Evolutionary conservation across 345 rosid species (phyloP).

Genomic region (Gynandropsis gynandra): DNA sequence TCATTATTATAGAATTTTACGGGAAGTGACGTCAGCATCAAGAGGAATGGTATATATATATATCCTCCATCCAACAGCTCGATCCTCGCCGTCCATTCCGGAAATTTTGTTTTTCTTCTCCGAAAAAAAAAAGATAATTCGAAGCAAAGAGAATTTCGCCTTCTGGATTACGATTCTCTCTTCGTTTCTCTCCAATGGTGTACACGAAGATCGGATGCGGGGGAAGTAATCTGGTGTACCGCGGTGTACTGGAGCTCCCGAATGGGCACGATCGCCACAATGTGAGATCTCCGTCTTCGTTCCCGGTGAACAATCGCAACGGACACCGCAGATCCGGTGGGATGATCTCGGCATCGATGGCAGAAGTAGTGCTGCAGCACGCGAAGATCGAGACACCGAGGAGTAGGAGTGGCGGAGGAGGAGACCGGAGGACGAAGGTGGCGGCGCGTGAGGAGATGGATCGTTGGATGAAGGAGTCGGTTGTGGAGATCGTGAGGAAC

Average conservation of each 20-base stretch:
- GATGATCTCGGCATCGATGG: slow-evolving; percentile 22
- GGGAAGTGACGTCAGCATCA: slow-evolving; percentile 17
- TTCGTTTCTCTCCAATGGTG: background rate
- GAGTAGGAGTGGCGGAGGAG: slow-evolving; percentile 8
- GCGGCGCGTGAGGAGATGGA: slow-evolving; percentile 25
- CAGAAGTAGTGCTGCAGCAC: slow-evolving; percentile 8
- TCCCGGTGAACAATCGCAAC: slow-evolving; percentile 10
- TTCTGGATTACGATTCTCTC: too few species aligned
- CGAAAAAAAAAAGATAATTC: background rate
- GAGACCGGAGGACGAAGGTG: slow-evolving; percentile 18
- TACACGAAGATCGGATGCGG: slow-evolving; percentile 24
- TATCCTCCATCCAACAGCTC: slow-evolving; percentile 19
- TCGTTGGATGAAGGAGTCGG: slow-evolving; percentile 29
- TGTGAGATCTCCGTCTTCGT: slow-evolving; percentile 13
- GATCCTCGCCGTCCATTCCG: slow-evolving; percentile 1
- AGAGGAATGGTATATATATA: slow-evolving; percentile 6
- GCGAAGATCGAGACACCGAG: slow-evolving; percentile 23
- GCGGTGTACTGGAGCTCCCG: slow-evolving; percentile 24
- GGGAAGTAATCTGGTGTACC: slow-evolving; percentile 25
- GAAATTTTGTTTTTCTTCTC: background rate
- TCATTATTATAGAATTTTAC: background rate
- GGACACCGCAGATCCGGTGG: slow-evolving; percentile 11
- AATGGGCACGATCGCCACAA: slow-evolving; percentile 20
- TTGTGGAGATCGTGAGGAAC: slow-evolving; percentile 28
- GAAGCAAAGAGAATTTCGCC: too few species aligned